Percentiles rank a stretch among this genome's conserved stretches.
phyloP scores from a whole-genome alignment of 495 filamentous ascomycete genomes.

The Bryoglossum gracile region DNA sequence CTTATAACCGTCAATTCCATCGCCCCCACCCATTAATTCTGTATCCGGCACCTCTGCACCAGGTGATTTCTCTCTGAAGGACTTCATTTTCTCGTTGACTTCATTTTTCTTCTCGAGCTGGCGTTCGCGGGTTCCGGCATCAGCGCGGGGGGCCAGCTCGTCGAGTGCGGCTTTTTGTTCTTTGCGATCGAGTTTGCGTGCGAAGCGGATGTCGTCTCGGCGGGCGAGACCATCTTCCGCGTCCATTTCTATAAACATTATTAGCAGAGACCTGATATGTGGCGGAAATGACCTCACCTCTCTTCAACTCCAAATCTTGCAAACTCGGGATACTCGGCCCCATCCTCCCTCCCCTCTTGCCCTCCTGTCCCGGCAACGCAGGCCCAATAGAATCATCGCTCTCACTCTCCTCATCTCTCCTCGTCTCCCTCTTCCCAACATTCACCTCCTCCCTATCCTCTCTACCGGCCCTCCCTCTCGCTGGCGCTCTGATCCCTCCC shows the following conservation, averaged over 20 bases:
- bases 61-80: constrained; percentile 52
- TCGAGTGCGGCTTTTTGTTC: constrained; percentile 59
- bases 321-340: constrained; percentile 71
- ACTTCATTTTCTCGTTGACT: constrained; percentile 48
- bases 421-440: constrained; percentile 10
- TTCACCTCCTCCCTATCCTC: constrained; percentile 11
- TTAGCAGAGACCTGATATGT: constrained; percentile 25
- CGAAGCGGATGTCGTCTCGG: constrained; percentile 48
- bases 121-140: constrained; percentile 76
- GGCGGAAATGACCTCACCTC: constrained; percentile 39
- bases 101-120: constrained; percentile 73
- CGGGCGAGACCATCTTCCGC: constrained; percentile 46
- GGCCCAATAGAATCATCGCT: constrained; percentile 68
- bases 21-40: constrained; percentile 57
- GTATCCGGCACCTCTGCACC: constrained; percentile 50
- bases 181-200: constrained; percentile 55
- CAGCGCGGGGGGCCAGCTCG: constrained; percentile 76
- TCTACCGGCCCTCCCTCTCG: no score
- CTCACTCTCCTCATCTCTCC: constrained; percentile 28
- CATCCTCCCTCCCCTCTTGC: constrained; percentile 27
- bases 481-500: no score
- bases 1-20: constrained; percentile 49
- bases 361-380: constrained; percentile 42
- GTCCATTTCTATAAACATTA: constrained; percentile 36
- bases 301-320: constrained; percentile 65